Percentiles rank a stretch among this genome's conserved stretches.
These are phyloP conservation scores for Cajanus cajan DNA, from an alignment of 306 rosid species.

Conservation along the genomic window DNA sequence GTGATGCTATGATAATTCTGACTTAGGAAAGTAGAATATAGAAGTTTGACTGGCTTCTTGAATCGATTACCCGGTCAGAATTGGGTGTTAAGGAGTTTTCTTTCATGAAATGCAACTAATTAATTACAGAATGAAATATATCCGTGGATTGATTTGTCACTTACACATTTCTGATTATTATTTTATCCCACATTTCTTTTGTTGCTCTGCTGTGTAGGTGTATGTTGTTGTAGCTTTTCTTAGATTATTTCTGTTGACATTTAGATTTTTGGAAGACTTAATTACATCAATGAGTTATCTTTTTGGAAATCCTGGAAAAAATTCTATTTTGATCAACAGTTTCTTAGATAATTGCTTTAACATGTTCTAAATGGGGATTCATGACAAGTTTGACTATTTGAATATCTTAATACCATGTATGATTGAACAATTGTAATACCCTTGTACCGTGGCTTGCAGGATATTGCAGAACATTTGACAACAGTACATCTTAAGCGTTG, in stretches of 20 bases:
- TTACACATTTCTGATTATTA: neutral
- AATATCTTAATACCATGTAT: neutral
- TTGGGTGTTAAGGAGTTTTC: neutral
- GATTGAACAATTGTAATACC: neutral
- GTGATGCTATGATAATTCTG: neutral
- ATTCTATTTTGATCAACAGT: conserved; percentile 21
- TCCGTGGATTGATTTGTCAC: neutral
- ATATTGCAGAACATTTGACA: conserved; percentile 90
- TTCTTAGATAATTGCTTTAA: conserved; percentile 18
- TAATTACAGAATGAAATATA: neutral
- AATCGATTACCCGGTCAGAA: neutral
- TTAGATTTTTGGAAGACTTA: neutral
- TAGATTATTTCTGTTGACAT: neutral
- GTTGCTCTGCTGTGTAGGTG: neutral
- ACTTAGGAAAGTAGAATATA: conserved; percentile 14
- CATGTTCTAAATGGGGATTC: neutral
- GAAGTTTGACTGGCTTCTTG: conserved; percentile 9
- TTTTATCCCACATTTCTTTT: neutral
- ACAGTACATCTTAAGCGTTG: conserved; percentile 82
- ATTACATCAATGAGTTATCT: neutral
- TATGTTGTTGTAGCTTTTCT: neutral
- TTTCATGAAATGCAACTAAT: neutral
- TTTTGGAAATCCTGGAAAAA: neutral
- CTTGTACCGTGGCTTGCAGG: conserved; percentile 51
- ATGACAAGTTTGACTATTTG: neutral